These are phyloP conservation scores for Colletotrichum spaethianum DNA, from an alignment of 2,329 filamentous ascomycete genomes.

Conservation along the genomic window DNA sequence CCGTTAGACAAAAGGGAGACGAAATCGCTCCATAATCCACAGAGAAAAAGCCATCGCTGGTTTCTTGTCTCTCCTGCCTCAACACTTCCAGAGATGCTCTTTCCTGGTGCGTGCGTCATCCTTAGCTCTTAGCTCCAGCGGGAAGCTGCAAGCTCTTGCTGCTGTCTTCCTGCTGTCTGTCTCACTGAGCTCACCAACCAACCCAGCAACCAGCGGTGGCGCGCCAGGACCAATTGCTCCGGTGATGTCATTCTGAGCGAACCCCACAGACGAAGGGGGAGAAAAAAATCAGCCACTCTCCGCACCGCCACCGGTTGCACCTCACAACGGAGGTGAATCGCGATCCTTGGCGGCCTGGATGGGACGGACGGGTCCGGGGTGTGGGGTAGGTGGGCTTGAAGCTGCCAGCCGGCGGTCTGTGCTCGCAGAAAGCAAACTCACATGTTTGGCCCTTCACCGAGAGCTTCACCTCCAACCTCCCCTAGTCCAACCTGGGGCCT, in stretches of 20 bases:
- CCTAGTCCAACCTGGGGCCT: slow-evolving; percentile 10
- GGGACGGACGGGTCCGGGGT: slow-evolving; percentile 20
- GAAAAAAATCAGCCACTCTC: slow-evolving; percentile 18
- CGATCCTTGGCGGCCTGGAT: slow-evolving; percentile 23
- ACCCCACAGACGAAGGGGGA: neutral
- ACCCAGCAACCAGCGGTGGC: neutral
- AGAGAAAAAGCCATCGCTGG: too few relatives aligned
- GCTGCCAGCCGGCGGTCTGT: slow-evolving; percentile 28
- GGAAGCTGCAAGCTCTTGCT: slow-evolving; percentile 14
- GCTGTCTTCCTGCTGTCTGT: slow-evolving; percentile 8
- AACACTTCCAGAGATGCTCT: slow-evolving; percentile 3
- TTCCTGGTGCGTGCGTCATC: neutral
- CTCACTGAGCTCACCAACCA: slow-evolving; percentile 18
- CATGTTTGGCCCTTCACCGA: slow-evolving; percentile 23
- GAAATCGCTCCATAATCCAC: neutral
- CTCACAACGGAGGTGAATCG: neutral
- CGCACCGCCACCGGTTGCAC: slow-evolving; percentile 28
- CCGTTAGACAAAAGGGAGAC: neutral
- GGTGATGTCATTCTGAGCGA: slow-evolving; percentile 44
- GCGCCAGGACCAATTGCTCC: slow-evolving; percentile 42
- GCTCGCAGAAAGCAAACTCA: slow-evolving; percentile 11
- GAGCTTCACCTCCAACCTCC: slow-evolving; percentile 15
- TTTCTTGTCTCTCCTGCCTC: neutral
- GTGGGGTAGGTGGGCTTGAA: slow-evolving; percentile 7
- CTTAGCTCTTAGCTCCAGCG: slow-evolving; percentile 1